Conservation (phyloP, 179 eudicot genomes). For the Spinacia oleracea region DNA sequence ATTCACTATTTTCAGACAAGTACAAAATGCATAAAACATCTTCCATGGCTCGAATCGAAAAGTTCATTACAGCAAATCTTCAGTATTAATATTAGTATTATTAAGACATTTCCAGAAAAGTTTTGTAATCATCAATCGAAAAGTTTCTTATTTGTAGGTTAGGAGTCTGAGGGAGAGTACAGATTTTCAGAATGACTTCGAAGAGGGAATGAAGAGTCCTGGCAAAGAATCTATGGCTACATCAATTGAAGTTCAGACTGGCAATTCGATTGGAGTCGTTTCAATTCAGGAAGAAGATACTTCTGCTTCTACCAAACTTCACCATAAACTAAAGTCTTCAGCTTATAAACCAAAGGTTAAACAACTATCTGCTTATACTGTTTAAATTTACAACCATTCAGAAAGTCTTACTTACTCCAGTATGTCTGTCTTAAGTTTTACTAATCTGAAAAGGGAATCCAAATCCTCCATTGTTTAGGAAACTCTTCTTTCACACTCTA, state of each 20-base stretch:
- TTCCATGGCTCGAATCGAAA: too few relatives aligned
- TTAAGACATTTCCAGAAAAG: background rate
- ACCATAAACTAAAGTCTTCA: slow-evolving; percentile 36
- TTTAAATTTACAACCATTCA: background rate
- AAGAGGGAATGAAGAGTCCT: slow-evolving; percentile 39
- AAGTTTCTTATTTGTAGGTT: slow-evolving; percentile 37
- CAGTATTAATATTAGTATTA: background rate
- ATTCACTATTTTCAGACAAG: too few relatives aligned
- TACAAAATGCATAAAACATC: too few relatives aligned
- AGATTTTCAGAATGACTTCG: slow-evolving; percentile 24
- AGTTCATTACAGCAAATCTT: slow-evolving; percentile 37
- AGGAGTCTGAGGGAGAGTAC: slow-evolving; percentile 30
- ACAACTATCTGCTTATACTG: background rate
- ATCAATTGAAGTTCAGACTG: slow-evolving; percentile 74
- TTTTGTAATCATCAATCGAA: background rate
- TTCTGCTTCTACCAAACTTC: slow-evolving; percentile 31
- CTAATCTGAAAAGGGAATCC: background rate
- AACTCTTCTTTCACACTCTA: too few relatives aligned
- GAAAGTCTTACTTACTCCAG: background rate
- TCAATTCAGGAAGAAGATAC: slow-evolving; percentile 41
- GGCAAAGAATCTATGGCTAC: slow-evolving; percentile 58
- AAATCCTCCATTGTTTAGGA: background rate
- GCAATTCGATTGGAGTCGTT: slow-evolving; percentile 44
- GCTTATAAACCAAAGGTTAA: slow-evolving; percentile 55
- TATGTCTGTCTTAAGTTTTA: background rate